These are phyloP conservation scores for Solanum hybrid DNA, from an alignment of 305 asterid genomes.

Conservation along the genomic window DNA sequence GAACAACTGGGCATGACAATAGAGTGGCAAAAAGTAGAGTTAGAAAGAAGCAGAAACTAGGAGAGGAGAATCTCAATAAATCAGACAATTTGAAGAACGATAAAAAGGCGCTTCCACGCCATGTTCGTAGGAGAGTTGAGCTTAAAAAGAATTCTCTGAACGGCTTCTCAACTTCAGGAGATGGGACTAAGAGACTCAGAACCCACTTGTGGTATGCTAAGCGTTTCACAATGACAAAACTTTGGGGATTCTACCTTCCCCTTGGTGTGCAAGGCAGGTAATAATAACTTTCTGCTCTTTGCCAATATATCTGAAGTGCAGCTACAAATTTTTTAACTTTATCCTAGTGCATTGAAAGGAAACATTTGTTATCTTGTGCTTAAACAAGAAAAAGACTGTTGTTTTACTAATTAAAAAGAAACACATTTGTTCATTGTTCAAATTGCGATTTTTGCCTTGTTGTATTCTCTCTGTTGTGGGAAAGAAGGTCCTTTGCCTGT, in stretches of 20 bases:
- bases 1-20: slow-evolving; percentile 53
- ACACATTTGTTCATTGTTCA: neutral
- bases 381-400: neutral
- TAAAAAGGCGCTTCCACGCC: slow-evolving; percentile 43
- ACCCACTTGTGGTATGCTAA: slow-evolving; percentile 97
- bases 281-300: neutral
- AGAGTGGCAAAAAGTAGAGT: slow-evolving; percentile 37
- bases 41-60: slow-evolving; percentile 39
- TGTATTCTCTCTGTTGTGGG: neutral
- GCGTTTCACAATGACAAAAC: slow-evolving; percentile 66
- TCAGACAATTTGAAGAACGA: slow-evolving; percentile 17
- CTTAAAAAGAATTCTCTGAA: slow-evolving; percentile 45
- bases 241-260: slow-evolving; percentile 82
- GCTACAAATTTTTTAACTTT: neutral
- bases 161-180: slow-evolving; percentile 72
- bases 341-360: neutral
- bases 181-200: slow-evolving; percentile 81
- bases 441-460: neutral
- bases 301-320: neutral
- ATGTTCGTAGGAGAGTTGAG: slow-evolving; percentile 55
- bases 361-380: neutral
- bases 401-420: neutral
- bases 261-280: slow-evolving; percentile 84
- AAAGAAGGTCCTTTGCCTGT: neutral
- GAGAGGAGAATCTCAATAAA: slow-evolving; percentile 9